These are phyloP conservation scores for Ochromonas danica DNA, from an alignment of 108 stramenopile genomes.

Conservation along the genomic window DNA sequence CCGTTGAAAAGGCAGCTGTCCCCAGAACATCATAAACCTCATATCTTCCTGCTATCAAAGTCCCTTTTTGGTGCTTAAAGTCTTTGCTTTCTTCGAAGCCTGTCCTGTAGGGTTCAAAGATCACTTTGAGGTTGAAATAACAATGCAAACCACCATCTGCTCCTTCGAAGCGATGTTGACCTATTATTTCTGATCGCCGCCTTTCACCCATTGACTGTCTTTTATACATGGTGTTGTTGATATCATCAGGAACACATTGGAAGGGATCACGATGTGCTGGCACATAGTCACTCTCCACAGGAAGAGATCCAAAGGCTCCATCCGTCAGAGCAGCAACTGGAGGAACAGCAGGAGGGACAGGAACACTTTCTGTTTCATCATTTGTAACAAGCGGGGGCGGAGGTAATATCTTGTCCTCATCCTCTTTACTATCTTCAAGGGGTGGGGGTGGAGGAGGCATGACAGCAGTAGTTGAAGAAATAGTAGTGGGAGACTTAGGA, in stretches of 20 bases:
- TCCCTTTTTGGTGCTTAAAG: constrained; percentile 27
- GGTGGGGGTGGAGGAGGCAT: too few relatives aligned
- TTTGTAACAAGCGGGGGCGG: too few relatives aligned
- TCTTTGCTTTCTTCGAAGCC: constrained; percentile 53
- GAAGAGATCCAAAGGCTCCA: too few relatives aligned
- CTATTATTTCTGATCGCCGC: constrained; percentile 27
- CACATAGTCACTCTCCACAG: too few relatives aligned
- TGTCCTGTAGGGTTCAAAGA: constrained; percentile 42
- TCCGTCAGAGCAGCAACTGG: background rate
- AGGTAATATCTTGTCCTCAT: too few relatives aligned
- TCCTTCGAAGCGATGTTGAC: background rate
- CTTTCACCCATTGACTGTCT: background rate
- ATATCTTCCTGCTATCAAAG: constrained; percentile 77
- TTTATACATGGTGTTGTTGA: background rate
- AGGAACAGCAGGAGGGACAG: background rate
- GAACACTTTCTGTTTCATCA: too few relatives aligned
- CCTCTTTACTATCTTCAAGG: too few relatives aligned
- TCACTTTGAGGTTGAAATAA: constrained; percentile 38
- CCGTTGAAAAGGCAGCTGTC: constrained; percentile 90
- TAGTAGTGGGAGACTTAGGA: too few relatives aligned
- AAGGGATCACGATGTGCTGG: background rate
- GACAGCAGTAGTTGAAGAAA: too few relatives aligned
- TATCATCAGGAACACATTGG: background rate
- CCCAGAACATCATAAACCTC: constrained; percentile 83
- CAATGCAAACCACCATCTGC: constrained; percentile 20